These are phyloP conservation scores for Saururus chinensis DNA, from an alignment of 164 flowering plant species.

Conservation along the genomic window DNA sequence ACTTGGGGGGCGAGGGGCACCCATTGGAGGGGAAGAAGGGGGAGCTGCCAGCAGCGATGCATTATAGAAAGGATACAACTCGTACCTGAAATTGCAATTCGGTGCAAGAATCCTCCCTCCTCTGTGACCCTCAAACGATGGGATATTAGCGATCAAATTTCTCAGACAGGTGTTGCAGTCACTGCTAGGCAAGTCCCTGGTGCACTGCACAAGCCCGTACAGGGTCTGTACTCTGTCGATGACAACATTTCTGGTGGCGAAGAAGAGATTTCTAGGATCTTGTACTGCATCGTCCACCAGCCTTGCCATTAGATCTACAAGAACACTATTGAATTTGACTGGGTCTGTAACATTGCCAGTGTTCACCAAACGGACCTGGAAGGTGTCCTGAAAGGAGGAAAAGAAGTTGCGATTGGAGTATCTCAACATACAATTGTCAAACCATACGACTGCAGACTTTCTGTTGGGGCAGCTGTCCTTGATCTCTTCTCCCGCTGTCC, in stretches of 20 bases:
- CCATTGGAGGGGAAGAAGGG: slow-evolving; percentile 1
- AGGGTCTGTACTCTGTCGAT: neutral
- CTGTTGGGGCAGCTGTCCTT: neutral
- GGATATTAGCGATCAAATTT: neutral
- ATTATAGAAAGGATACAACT: slow-evolving; percentile 1
- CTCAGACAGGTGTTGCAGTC: slow-evolving; percentile 23
- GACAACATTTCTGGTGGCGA: neutral
- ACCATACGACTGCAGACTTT: slow-evolving; percentile 4
- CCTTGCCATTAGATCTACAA: neutral
- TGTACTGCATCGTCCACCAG: neutral
- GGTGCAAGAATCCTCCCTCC: slow-evolving; percentile 15
- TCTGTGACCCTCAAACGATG: slow-evolving; percentile 4
- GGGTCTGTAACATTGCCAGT: neutral
- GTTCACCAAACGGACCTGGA: neutral
- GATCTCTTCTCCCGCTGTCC: neutral
- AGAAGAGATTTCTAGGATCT: neutral
- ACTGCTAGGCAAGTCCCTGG: slow-evolving; percentile 16
- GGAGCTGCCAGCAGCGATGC: too few relatives aligned
- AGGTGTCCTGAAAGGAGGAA: neutral
- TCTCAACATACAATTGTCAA: slow-evolving; percentile 8
- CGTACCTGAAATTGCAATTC: slow-evolving; percentile 21
- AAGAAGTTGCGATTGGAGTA: slow-evolving; percentile 3
- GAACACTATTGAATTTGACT: neutral
- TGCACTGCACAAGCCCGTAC: slow-evolving; percentile 30
- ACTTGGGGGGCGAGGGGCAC: too few relatives aligned